Evolutionary conservation across 192 early-diverging fungal species (phyloP).

Genomic region (Mycoemilia scoparia): DNA sequence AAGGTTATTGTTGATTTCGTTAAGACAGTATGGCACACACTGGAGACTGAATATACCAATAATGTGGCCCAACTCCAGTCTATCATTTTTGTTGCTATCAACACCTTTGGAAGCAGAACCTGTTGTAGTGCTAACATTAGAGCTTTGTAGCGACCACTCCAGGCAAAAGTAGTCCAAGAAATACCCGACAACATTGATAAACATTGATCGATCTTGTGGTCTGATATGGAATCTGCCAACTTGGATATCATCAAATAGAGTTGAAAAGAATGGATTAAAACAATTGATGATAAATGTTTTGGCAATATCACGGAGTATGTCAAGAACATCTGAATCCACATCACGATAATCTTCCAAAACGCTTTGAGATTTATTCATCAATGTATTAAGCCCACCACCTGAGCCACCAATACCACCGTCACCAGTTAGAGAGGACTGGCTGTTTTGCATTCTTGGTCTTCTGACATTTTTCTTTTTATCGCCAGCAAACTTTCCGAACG

Average conservation of each 20-base stretch:
- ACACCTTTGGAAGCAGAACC: too few species aligned
- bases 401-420: constrained; percentile 2
- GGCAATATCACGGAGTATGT: constrained; percentile 13
- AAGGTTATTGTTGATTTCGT: constrained; percentile 12
- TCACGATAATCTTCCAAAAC: too few species aligned
- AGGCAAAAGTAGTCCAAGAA: constrained; percentile 10
- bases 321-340: constrained; percentile 7
- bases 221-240: constrained; percentile 5
- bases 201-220: constrained; percentile 6
- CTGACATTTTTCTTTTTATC: constrained; percentile 4
- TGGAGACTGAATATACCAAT: constrained; percentile 14
- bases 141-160: too few species aligned
- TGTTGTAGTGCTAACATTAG: too few species aligned
- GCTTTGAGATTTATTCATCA: constrained; percentile 1
- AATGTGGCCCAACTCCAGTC: constrained; percentile 19
- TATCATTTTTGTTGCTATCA: constrained; percentile 18
- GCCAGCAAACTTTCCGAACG: constrained; percentile 21
- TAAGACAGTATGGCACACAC: constrained; percentile 19
- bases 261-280: constrained; percentile 19
- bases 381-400: background rate
- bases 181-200: constrained; percentile 21
- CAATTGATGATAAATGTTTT: constrained; percentile 22
- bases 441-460: constrained; percentile 5
- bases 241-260: constrained; percentile 17
- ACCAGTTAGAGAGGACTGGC: constrained; percentile 10